phyloP scores from a whole-genome alignment of 2,329 filamentous ascomycete genomes.

The Fusarium decemcellulare region DNA sequence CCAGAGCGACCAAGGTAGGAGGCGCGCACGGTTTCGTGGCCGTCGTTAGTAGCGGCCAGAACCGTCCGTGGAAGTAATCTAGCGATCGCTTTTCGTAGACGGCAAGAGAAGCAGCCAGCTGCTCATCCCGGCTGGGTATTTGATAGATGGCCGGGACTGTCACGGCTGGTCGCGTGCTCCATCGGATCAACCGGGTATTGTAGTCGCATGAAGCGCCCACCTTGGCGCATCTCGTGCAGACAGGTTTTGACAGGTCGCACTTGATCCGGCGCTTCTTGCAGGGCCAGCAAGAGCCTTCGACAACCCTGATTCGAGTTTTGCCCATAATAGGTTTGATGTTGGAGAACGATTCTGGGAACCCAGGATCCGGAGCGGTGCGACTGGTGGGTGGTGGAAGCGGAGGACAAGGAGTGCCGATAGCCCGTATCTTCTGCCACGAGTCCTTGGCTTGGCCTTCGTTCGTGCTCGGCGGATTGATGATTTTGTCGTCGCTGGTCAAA shows the following conservation, averaged over 20 bases:
- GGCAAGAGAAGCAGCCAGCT: conserved; percentile 43
- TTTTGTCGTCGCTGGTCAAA: no score
- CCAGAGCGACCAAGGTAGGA: conserved; percentile 48
- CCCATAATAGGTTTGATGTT: conserved; percentile 6
- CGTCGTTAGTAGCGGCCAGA: conserved; percentile 52
- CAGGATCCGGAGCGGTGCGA: no score
- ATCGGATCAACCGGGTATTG: conserved; percentile 56
- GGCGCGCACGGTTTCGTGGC: conserved; percentile 48
- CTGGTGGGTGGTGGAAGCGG: no score
- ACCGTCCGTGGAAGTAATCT: conserved; percentile 52
- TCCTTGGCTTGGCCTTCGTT: no score
- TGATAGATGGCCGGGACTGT: conserved; percentile 48
- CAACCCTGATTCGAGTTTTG: conserved; percentile 41
- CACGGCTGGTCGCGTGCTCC: conserved; percentile 56
- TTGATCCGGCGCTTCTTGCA: conserved; percentile 61
- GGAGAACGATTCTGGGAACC: no score
- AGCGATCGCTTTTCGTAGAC: conserved; percentile 49
- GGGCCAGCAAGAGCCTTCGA: conserved; percentile 59
- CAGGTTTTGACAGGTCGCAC: conserved; percentile 56
- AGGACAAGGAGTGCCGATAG: no score
- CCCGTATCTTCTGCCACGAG: no score
- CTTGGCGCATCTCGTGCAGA: conserved; percentile 54
- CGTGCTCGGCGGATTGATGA: neutral
- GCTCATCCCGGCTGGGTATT: conserved; percentile 45
- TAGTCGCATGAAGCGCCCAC: conserved; percentile 46